Percentiles rank a stretch among this genome's conserved stretches.
Evolutionary conservation across 306 rosid genomes (phyloP).

Genomic region (Glycine latifolia): DNA sequence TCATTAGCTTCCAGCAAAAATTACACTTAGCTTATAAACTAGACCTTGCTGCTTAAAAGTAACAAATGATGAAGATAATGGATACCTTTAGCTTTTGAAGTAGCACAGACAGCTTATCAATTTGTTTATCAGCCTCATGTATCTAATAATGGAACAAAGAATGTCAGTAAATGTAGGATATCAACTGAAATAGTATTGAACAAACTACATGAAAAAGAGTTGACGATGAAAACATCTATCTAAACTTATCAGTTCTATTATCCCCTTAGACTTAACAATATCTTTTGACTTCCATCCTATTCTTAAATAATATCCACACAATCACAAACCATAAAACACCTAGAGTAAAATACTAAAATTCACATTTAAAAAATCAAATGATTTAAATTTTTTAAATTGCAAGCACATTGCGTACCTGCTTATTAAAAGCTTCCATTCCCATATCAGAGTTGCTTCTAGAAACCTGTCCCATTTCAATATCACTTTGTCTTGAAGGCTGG

Average conservation of each 20-base stretch:
- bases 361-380: constrained; percentile 18
- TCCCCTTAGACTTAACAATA: constrained; percentile 9
- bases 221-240: neutral
- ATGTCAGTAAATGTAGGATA: too few species aligned
- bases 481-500: constrained; percentile 74
- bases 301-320: neutral
- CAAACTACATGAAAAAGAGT: constrained; percentile 25
- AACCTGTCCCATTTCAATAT: constrained; percentile 86
- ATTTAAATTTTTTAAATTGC: neutral
- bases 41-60: too few species aligned
- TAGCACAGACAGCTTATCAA: too few species aligned
- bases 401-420: constrained; percentile 66
- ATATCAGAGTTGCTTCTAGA: constrained; percentile 57
- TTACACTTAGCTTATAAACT: too few species aligned
- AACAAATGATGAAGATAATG: too few species aligned
- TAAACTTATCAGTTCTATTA: constrained; percentile 4
- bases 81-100: too few species aligned
- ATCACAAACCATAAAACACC: constrained; percentile 20
- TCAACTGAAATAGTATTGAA: constrained; percentile 14
- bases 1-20: too few species aligned
- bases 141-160: too few species aligned
- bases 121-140: too few species aligned
- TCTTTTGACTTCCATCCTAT: neutral
- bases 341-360: constrained; percentile 1
- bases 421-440: constrained; percentile 85